These are phyloP conservation scores for Ambispora gerdemannii DNA, from an alignment of 192 early-diverging fungal species.

Conservation along the genomic window DNA sequence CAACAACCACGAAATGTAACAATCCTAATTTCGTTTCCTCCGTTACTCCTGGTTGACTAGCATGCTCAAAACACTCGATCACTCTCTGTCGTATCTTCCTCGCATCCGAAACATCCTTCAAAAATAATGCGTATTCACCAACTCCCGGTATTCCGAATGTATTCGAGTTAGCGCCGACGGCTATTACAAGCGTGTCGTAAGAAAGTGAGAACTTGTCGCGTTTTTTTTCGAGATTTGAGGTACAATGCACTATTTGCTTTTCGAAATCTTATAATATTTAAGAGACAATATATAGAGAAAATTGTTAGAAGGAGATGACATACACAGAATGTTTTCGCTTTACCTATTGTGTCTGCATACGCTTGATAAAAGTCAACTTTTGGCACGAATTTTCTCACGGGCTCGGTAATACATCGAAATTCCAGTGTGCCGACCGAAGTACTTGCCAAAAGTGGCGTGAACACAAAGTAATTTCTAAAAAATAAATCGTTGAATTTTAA, in stretches of 20 bases:
- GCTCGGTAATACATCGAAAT: conserved; percentile 83
- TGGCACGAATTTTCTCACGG: conserved; percentile 58
- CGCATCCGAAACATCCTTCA: conserved; percentile 85
- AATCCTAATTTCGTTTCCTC: conserved; percentile 60
- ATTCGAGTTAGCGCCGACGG: conserved; percentile 76
- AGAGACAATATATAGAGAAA: not conserved
- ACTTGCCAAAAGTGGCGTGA: conserved; percentile 86
- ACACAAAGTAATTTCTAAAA: conserved; percentile 74
- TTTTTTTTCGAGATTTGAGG: conserved; percentile 36
- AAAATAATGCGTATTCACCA: conserved; percentile 75
- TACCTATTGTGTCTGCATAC: conserved; percentile 49
- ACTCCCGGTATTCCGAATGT: conserved; percentile 86
- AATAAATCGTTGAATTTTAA: conserved; percentile 1
- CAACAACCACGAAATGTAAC: conserved; percentile 83
- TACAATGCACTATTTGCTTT: conserved; percentile 41
- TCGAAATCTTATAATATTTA: conserved; percentile 36
- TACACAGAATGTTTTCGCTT: not conserved
- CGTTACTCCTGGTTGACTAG: conserved; percentile 62
- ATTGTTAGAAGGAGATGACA: not conserved
- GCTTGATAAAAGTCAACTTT: conserved; percentile 69
- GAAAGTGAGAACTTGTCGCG: conserved; percentile 49
- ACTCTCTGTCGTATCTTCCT: conserved; percentile 75
- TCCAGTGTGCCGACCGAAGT: conserved; percentile 84
- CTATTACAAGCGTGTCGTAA: conserved; percentile 82
- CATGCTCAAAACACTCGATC: conserved; percentile 77